Conservation (phyloP, 1,139 yeast species). For the Kurtzmaniella quercitrusa region DNA sequence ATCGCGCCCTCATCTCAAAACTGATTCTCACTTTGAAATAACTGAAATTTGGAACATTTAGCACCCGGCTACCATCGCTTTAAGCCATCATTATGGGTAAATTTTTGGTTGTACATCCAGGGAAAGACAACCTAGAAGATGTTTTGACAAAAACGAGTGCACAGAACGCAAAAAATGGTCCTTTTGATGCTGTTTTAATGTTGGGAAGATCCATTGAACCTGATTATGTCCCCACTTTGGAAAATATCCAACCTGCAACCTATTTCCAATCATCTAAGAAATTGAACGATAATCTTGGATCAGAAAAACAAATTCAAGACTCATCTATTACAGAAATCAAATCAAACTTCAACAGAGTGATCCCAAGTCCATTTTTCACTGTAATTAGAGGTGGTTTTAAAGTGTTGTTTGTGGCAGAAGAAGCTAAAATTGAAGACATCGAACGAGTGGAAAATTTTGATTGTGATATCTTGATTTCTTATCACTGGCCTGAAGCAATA, state of each 20-base stretch:
- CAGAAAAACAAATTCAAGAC: too few relatives aligned
- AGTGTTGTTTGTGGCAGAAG: slow-evolving; percentile 42
- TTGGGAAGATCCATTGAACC: slow-evolving; percentile 43
- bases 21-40: neutral
- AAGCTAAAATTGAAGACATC: slow-evolving; percentile 13
- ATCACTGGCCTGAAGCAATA: slow-evolving; percentile 57
- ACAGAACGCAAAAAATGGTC: slow-evolving; percentile 57
- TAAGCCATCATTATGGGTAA: slow-evolving; percentile 15
- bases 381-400: slow-evolving; percentile 28
- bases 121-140: slow-evolving; percentile 31
- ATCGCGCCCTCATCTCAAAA: too few relatives aligned
- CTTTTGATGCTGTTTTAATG: slow-evolving; percentile 54
- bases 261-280: slow-evolving; percentile 15
- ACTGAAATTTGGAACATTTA: neutral
- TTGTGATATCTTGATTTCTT: slow-evolving; percentile 56
- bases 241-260: slow-evolving; percentile 25
- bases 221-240: slow-evolving; percentile 15
- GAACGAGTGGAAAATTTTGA: slow-evolving; percentile 10
- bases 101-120: slow-evolving; percentile 50
- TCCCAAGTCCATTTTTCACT: neutral
- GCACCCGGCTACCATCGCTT: neutral
- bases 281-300: neutral
- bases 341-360: slow-evolving; percentile 18
- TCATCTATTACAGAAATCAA: neutral
- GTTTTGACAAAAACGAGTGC: slow-evolving; percentile 47